Evolutionary conservation across 2,329 filamentous ascomycete species (phyloP).

Genomic region (Aureobasidium leucospermi): DNA sequence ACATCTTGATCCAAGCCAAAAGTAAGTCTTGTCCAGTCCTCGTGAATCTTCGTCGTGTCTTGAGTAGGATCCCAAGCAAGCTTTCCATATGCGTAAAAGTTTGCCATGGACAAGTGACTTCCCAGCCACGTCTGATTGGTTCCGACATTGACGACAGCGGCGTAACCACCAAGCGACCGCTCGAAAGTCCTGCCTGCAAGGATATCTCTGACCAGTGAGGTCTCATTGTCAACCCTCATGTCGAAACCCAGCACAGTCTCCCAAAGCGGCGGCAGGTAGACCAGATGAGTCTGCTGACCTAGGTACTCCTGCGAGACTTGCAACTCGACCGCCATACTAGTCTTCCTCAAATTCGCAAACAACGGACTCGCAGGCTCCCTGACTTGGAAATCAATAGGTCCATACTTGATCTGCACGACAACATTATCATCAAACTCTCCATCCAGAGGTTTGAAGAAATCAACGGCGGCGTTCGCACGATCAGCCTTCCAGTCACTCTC

Average conservation of each 20-base stretch:
- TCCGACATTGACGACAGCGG: slow-evolving; percentile 61
- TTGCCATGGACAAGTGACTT: slow-evolving; percentile 62
- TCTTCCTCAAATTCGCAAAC: slow-evolving; percentile 47
- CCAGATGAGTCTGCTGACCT: slow-evolving; percentile 61
- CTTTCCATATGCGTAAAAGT: slow-evolving; percentile 62
- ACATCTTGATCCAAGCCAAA: slow-evolving; percentile 51
- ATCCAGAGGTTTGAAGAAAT: slow-evolving; percentile 60
- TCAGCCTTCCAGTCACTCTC: slow-evolving; percentile 58
- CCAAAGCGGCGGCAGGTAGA: slow-evolving; percentile 63
- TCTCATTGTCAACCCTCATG: slow-evolving; percentile 50
- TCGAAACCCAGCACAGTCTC: slow-evolving; percentile 62
- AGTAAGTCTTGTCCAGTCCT: slow-evolving; percentile 62
- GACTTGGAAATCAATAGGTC: slow-evolving; percentile 68
- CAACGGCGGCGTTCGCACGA: slow-evolving; percentile 61
- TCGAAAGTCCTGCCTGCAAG: slow-evolving; percentile 54
- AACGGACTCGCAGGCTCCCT: slow-evolving; percentile 55
- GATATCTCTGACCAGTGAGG: slow-evolving; percentile 53
- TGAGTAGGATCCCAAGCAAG: slow-evolving; percentile 56
- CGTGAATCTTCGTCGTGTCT: slow-evolving; percentile 44
- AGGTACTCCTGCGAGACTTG: slow-evolving; percentile 64
- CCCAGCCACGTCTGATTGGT: slow-evolving; percentile 61
- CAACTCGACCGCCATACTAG: slow-evolving; percentile 53
- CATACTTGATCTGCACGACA: slow-evolving; percentile 66
- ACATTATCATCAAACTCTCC: slow-evolving; percentile 63
- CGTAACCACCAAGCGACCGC: slow-evolving; percentile 52